Evolutionary conservation across 73 alveolate species (phyloP), one percentile per base, ranked within the genome.

Genomic region (Uronychia setigera): DNA sequence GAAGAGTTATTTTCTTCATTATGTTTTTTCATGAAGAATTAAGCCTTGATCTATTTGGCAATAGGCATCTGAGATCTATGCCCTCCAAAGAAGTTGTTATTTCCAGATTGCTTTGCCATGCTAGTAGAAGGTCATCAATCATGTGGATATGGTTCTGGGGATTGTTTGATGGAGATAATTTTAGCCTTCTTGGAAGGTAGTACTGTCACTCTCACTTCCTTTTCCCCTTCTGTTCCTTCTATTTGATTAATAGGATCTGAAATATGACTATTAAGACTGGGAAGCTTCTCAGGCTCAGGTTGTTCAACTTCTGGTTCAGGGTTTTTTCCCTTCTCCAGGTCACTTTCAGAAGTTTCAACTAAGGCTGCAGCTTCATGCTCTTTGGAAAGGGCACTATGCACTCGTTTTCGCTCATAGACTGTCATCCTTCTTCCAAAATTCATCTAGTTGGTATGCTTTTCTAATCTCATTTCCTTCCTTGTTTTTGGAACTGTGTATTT

Each of bases 401-500:
- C 19, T 19, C 19, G 5, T 19, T 46, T 46, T 46, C 19, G 5
- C 19, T 46, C 67, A 19, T 46, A 19, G 67, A 46, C 19, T 5
- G 67, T 46, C 19, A 11, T 5, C 67, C 19, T 46, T 46, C 67
- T 46, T 19, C 67, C 67, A 46, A 46, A 19, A 5, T 11, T 11
- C 67, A 46, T 19, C 67, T 46, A 46, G 19, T 46, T 46, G 5
- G 67, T 46, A 5, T 46, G 19, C 67, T 46, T 46, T 19, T 46
- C 67, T 19, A 46, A 19, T 19, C 67, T 46, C n/a, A 46, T 5
- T 46, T 46, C n/a, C 67, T 46, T 46, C 67, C 67, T 46, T 19
- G 67, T 46, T 46, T 46, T 46, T 5, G 67, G 79, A 13, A 67
- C 79, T 67, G 79, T 67, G 79, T 67, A 67, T 30, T 26, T 26